Conservation (phyloP, 2,329 filamentous ascomycete species). For the Verticillium albo-atrum region DNA sequence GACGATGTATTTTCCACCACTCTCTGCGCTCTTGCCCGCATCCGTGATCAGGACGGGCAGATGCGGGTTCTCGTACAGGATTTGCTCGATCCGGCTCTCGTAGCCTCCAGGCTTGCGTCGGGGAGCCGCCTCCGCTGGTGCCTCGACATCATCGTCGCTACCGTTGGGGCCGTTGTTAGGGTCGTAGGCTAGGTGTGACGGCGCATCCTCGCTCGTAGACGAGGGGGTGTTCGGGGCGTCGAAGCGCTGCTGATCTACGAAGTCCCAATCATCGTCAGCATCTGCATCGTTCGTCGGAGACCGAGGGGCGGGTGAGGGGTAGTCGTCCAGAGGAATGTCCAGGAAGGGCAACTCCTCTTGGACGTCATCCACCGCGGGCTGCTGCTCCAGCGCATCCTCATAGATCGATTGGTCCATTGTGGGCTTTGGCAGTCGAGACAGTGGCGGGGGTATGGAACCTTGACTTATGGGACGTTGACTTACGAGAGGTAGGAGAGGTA, state of each 20-base stretch:
- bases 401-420: neutral
- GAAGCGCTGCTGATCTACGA: conserved; percentile 47
- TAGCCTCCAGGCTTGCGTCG: conserved; percentile 79
- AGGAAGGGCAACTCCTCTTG: neutral
- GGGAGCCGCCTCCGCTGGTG: conserved; percentile 41
- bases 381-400: neutral
- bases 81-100: conserved; percentile 93
- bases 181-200: conserved; percentile 34
- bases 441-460: neutral
- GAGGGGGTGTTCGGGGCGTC: conserved; percentile 68
- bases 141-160: conserved; percentile 41
- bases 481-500: conserved; percentile 52
- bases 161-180: conserved; percentile 37
- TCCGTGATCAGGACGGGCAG: conserved; percentile 88
- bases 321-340: neutral
- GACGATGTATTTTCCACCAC: conserved; percentile 88
- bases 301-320: neutral
- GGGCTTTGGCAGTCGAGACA: neutral
- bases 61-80: conserved; percentile 90
- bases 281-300: conserved; percentile 22
- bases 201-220: conserved; percentile 64
- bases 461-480: conserved; percentile 42
- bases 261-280: conserved; percentile 40
- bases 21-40: conserved; percentile 91
- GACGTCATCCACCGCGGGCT: neutral